phyloP scores from a whole-genome alignment of 208 protist species.

The Trypanosoma vivax region DNA sequence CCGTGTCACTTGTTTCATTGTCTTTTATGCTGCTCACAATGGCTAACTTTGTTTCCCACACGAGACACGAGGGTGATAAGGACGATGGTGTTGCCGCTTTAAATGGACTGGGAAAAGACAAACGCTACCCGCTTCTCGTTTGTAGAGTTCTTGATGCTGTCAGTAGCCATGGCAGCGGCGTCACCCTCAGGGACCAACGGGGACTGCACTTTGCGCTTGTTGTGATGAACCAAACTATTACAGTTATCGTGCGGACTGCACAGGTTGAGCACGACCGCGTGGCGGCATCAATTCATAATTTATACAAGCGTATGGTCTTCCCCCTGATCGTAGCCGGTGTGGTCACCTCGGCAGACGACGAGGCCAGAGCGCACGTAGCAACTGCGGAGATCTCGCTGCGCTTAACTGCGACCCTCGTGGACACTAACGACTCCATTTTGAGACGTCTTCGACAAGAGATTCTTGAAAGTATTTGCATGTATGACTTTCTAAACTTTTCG shows the following conservation, averaged over 20 bases:
- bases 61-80: neutral
- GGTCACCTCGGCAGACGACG: conserved; percentile 33
- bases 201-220: conserved; percentile 15
- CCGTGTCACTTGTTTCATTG: neutral
- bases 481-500: conserved; percentile 42
- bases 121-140: conserved; percentile 23
- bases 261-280: conserved; percentile 23
- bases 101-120: conserved; percentile 13
- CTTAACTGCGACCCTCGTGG: conserved; percentile 14
- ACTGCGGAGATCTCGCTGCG: conserved; percentile 31
- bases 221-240: conserved; percentile 21
- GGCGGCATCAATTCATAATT: conserved; percentile 17
- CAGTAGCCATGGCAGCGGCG: conserved; percentile 9
- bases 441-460: conserved; percentile 38
- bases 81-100: neutral
- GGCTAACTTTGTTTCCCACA: neutral
- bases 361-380: conserved; percentile 21
- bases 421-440: conserved; percentile 15
- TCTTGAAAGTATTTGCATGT: conserved; percentile 27
- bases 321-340: conserved; percentile 28
- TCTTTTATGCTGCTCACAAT: conserved; percentile 7
- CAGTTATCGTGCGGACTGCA: conserved; percentile 1
- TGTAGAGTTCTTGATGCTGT: conserved; percentile 32
- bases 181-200: conserved; percentile 12
- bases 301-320: conserved; percentile 31